Base-by-base conservation (phyloP, 495 filamentous ascomycete species). In the Opeltia flavorubescens region DNA sequence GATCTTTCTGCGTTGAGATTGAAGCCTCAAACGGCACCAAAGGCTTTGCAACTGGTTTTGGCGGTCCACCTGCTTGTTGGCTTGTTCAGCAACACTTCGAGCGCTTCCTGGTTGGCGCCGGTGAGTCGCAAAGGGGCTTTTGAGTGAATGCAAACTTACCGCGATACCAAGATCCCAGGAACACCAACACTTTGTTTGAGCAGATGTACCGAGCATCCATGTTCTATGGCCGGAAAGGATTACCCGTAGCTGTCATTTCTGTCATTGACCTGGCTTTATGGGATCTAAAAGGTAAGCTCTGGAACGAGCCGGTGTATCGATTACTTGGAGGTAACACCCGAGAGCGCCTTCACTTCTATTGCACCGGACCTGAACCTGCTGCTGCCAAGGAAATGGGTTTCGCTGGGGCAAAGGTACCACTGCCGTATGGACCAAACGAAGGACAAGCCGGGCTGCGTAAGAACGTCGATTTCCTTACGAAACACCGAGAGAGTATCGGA, bases 161-260 rank as follows among this genome's bases (percentile, higher is more conserved):
- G 12, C 18, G 4, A 38, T 27, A 7, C 1, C 28, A 49, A 70
- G 88, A 95, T 61, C 88, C 88, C 1, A 77, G 88, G 40, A 82
- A 94, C 56, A 87, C 83, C 44, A 94, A 89, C 60, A 72, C 81
- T 51, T 68, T 94, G 4, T 94, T 91, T 61, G 88, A 95, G 63
- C 85, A 91, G 62, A 94, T 95, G 88, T 95, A 94, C 67, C 80
- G 86, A 27, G 86, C 75, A 9, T 89, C 85, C 30, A 89, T 93
- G 81, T 95, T 93, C 72, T 94, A 95, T 59, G 88, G 88, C 40
- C 78, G 88, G 48, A 95, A 94, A 63, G 88, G 88, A 17, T 74
- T 95, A 21, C 81, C 88, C 2, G 76, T 89, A 11, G 88, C 88
- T 28, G 83, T 88, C 56, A 95, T 95, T 60, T 91, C 85, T 0